Evolutionary conservation across 495 filamentous ascomycete species (phyloP).

Genomic region (Penicillium mononematosum): DNA sequence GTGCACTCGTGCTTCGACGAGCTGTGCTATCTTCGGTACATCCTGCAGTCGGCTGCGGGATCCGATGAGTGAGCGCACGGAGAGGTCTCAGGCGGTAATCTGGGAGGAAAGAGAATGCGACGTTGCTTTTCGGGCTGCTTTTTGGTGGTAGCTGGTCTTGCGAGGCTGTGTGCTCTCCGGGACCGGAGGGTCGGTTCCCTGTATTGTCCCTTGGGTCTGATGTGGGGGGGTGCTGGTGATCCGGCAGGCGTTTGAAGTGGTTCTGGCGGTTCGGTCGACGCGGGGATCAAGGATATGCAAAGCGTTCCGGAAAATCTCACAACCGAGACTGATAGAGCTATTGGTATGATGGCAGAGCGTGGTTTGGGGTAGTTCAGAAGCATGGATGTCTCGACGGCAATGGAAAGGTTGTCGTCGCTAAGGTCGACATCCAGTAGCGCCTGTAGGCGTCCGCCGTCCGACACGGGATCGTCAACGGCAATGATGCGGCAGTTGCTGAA

Average conservation of each 20-base stretch:
- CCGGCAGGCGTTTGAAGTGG: conserved; percentile 41
- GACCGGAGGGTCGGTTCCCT: conserved; percentile 7
- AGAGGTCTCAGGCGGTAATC: conserved; percentile 94
- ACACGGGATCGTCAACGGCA: conserved; percentile 51
- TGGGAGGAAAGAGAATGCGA: conserved; percentile 91
- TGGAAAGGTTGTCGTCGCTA: conserved; percentile 84
- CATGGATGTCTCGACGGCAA: conserved; percentile 91
- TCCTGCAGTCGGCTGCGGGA: conserved; percentile 88
- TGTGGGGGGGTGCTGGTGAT: conserved; percentile 29
- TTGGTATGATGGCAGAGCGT: conserved; percentile 84
- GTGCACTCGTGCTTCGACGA: conserved; percentile 87
- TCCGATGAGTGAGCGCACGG: conserved; percentile 86
- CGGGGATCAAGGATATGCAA: conserved; percentile 85
- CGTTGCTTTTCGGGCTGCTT: conserved; percentile 65
- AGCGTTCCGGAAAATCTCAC: conserved; percentile 93
- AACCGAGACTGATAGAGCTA: conserved; percentile 86
- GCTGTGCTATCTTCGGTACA: conserved; percentile 94
- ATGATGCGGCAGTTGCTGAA: conserved; percentile 98
- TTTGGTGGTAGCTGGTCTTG: conserved; percentile 28
- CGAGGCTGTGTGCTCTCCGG: conserved; percentile 20
- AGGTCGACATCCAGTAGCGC: conserved; percentile 96
- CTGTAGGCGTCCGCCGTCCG: conserved; percentile 68
- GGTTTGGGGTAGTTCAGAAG: conserved; percentile 91
- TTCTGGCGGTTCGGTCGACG: conserved; percentile 44
- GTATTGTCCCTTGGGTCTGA: conserved; percentile 14